Evolutionary conservation across 2,329 filamentous ascomycete genomes (phyloP).

Genomic region (Orbilia blumenaviensis): DNA sequence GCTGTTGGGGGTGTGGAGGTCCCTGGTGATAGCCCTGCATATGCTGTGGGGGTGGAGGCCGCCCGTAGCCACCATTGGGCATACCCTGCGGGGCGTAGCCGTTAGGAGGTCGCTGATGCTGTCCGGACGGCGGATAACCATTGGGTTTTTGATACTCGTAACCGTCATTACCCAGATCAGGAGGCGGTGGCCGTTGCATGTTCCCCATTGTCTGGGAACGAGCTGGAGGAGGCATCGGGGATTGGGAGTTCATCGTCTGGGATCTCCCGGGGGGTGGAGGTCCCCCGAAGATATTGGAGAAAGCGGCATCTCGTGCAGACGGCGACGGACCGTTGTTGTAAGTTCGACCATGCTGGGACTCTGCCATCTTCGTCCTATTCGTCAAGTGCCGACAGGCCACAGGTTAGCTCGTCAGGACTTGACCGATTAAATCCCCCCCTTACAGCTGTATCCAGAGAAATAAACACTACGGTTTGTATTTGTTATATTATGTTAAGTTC

Average conservation of each 20-base stretch:
- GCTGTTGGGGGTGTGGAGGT: constrained; percentile 48
- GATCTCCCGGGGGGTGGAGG: constrained; percentile 86
- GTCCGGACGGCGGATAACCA: constrained; percentile 62
- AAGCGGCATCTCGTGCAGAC: constrained; percentile 89
- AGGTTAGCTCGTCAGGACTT: constrained; percentile 8
- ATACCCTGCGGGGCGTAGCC: constrained; percentile 62
- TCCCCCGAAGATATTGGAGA: constrained; percentile 92
- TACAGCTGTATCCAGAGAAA: neutral
- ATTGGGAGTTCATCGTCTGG: constrained; percentile 90
- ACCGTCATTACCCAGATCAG: constrained; percentile 16
- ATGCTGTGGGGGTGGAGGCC: constrained; percentile 52
- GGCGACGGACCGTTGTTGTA: constrained; percentile 63
- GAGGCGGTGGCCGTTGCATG: constrained; percentile 27
- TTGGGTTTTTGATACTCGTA: constrained; percentile 61
- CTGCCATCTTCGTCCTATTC: constrained; percentile 64
- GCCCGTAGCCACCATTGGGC: constrained; percentile 54
- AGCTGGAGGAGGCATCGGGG: constrained; percentile 64
- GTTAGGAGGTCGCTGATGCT: constrained; percentile 60
- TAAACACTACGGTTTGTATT: neutral
- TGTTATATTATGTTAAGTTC: no score
- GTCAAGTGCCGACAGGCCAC: constrained; percentile 11
- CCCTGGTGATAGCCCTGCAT: constrained; percentile 33
- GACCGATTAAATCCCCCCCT: constrained; percentile 19
- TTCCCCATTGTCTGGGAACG: constrained; percentile 54
- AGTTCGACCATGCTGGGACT: constrained; percentile 71